A percentile compares a stretch with the other conserved stretches of the same genome.
These are phyloP conservation scores for Syncephalastrum monosporum DNA, from an alignment of 371 early-diverging fungal species.

Conservation along the genomic window DNA sequence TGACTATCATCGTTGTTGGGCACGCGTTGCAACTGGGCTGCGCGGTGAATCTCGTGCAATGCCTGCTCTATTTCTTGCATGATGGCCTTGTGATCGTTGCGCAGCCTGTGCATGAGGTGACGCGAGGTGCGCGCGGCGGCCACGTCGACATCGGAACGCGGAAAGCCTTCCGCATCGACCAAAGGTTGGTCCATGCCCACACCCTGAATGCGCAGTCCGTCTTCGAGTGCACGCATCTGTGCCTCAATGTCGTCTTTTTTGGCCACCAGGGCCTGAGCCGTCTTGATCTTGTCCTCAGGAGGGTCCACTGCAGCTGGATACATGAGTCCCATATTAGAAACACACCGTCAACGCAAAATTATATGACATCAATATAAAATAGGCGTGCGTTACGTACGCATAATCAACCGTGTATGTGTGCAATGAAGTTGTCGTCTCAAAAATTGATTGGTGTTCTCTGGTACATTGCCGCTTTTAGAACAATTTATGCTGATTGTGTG, in stretches of 20 bases:
- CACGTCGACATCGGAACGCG: conserved; percentile 86
- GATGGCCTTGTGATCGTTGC: conserved; percentile 70
- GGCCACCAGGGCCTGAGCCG: conserved; percentile 58
- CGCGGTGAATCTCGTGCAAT: conserved; percentile 65
- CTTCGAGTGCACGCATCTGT: conserved; percentile 55
- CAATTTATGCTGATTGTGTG: too few species aligned
- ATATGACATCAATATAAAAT: too few species aligned
- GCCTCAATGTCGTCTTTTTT: conserved; percentile 63
- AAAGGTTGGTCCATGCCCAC: conserved; percentile 74
- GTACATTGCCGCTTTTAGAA: too few species aligned
- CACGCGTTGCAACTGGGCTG: conserved; percentile 16
- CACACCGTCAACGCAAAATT: conserved; percentile 20
- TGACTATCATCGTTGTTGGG: background rate
- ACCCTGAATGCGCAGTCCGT: conserved; percentile 56
- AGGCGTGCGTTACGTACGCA: too few species aligned
- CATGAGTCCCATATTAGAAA: conserved; percentile 27
- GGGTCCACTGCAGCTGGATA: conserved; percentile 20
- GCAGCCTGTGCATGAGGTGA: conserved; percentile 58
- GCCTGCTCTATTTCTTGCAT: conserved; percentile 73
- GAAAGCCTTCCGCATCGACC: conserved; percentile 80
- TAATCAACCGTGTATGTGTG: too few species aligned
- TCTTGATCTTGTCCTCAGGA: conserved; percentile 28
- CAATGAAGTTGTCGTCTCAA: too few species aligned
- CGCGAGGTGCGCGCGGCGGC: conserved; percentile 61
- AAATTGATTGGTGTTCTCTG: too few species aligned